These are phyloP conservation scores for Aurinia saxatilis DNA, from an alignment of 345 rosid species.

Conservation along the genomic window DNA sequence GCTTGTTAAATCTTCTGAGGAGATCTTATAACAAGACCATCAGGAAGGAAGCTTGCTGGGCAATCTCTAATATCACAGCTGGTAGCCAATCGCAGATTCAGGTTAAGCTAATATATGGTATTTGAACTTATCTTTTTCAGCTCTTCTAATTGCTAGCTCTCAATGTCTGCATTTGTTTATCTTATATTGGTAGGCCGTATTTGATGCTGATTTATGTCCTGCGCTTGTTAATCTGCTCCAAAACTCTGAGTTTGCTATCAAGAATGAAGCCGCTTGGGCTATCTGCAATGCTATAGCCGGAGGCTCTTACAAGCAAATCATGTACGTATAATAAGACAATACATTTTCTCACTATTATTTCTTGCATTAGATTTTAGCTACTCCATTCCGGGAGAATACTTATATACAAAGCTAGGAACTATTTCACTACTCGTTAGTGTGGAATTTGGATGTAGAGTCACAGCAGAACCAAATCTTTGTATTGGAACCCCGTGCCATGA, in stretches of 20 bases:
- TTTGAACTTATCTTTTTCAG: neutral
- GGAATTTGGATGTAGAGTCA: neutral
- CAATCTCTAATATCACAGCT: conserved; percentile 38
- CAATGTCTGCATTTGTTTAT: neutral
- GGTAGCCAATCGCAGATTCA: conserved; percentile 36
- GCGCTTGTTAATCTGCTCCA: conserved; percentile 43
- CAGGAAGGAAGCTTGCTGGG: conserved; percentile 37
- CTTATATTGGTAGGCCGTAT: conserved; percentile 35
- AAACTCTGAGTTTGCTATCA: conserved; percentile 45
- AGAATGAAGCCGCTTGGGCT: conserved; percentile 37
- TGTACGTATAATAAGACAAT: conserved; percentile 21
- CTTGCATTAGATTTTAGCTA: neutral
- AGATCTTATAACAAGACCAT: conserved; percentile 23
- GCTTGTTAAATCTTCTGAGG: conserved; percentile 28
- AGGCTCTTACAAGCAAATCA: conserved; percentile 47
- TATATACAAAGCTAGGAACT: neutral
- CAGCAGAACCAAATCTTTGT: neutral
- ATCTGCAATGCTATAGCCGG: conserved; percentile 42
- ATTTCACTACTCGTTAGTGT: conserved; percentile 7
- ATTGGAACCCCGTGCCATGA: no score
- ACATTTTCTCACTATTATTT: neutral
- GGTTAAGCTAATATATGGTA: conserved; percentile 9
- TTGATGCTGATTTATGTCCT: conserved; percentile 40
- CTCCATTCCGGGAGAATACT: neutral
- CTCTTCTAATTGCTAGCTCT: neutral